These are phyloP conservation scores for Vitis hybrid DNA, from an alignment of 177 flowering plant genomes.

Conservation along the genomic window DNA sequence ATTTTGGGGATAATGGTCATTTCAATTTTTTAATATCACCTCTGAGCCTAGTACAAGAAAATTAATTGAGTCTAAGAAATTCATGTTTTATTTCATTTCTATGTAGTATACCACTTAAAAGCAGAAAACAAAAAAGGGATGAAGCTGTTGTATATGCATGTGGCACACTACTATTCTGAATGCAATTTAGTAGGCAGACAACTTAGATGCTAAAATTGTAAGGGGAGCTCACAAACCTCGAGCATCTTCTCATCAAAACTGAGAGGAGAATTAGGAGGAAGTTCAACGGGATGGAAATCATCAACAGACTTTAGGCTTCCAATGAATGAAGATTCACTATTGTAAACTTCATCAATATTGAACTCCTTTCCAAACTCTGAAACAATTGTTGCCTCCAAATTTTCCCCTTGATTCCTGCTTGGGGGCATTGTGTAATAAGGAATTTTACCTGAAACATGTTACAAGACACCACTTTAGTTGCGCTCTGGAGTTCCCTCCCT, in stretches of 20 bases:
- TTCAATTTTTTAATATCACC: too few relatives aligned
- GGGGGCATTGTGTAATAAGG: conserved; percentile 94
- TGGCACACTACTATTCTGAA: background rate
- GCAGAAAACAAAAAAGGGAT: too few relatives aligned
- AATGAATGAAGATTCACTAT: conserved; percentile 77
- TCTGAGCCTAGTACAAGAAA: too few relatives aligned
- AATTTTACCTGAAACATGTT: conserved; percentile 72
- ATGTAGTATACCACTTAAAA: too few relatives aligned
- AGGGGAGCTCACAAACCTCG: conserved; percentile 58
- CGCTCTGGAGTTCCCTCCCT: background rate
- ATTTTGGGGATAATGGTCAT: too few relatives aligned
- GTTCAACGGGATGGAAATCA: conserved; percentile 70
- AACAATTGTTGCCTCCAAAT: conserved; percentile 65
- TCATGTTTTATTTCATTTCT: too few relatives aligned
- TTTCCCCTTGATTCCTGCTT: conserved; percentile 58
- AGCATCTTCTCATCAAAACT: conserved; percentile 68
- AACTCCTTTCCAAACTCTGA: conserved; percentile 85
- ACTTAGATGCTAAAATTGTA: background rate
- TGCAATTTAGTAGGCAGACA: too few relatives aligned
- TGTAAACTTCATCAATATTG: conserved; percentile 80
- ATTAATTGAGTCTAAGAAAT: too few relatives aligned
- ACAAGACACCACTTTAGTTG: background rate
- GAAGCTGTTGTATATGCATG: background rate
- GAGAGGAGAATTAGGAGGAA: conserved; percentile 71
- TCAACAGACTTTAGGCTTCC: conserved; percentile 78